phyloP scores from a whole-genome alignment of 2,329 filamentous ascomycete genomes.

The Penicillium sp. region DNA sequence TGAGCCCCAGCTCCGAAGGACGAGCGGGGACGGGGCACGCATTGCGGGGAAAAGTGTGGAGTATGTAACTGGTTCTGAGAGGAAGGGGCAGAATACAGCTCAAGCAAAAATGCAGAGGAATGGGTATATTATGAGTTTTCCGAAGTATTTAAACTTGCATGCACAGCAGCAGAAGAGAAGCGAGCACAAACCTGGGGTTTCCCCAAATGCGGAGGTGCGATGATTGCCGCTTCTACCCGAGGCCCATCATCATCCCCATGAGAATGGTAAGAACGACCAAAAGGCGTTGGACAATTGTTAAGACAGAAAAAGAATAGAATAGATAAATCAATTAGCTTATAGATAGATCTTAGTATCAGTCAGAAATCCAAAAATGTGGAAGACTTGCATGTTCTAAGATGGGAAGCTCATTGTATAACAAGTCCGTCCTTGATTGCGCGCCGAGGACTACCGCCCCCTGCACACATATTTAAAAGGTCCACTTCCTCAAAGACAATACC shows the following conservation, averaged over 20 bases:
- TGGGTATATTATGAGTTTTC: background rate
- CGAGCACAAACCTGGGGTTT: slow-evolving; percentile 15
- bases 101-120: background rate
- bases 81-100: background rate
- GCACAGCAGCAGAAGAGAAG: background rate
- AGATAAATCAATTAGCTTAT: background rate
- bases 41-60: slow-evolving; percentile 32
- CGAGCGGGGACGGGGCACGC: slow-evolving; percentile 38
- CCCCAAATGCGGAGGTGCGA: slow-evolving; percentile 39
- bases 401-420: background rate
- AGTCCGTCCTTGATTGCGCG: slow-evolving; percentile 7
- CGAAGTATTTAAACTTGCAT: background rate
- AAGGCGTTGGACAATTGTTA: background rate
- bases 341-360: background rate
- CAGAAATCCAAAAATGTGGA: background rate
- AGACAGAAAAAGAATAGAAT: background rate
- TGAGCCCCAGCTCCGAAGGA: slow-evolving; percentile 40
- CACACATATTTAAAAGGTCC: slow-evolving; percentile 2
- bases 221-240: slow-evolving; percentile 49
- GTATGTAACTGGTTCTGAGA: background rate
- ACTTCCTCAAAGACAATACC: background rate
- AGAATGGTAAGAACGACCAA: background rate
- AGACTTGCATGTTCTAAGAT: background rate
- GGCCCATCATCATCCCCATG: slow-evolving; percentile 14
- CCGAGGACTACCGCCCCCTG: slow-evolving; percentile 22